These are phyloP conservation scores for Rhododendron williamsianum DNA, from an alignment of 148 eudicot genomes.

Conservation along the genomic window DNA sequence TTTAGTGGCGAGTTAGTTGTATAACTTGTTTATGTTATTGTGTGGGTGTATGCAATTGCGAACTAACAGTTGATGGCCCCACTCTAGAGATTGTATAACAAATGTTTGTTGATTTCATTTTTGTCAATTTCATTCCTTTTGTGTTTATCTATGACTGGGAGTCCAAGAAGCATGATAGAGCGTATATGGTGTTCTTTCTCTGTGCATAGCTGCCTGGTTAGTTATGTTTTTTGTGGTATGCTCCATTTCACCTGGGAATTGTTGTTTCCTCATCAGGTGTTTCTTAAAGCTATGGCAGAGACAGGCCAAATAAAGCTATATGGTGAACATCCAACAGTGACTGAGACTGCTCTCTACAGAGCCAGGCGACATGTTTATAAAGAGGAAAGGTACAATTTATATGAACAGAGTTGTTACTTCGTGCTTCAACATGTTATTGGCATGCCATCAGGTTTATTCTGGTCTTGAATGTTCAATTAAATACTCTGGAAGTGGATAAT, in stretches of 20 bases:
- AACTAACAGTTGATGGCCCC: neutral
- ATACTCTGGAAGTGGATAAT: neutral
- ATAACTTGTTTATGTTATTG: neutral
- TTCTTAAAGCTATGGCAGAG: constrained; percentile 99
- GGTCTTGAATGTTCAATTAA: neutral
- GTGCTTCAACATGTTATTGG: neutral
- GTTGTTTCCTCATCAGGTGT: constrained; percentile 44
- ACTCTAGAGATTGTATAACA: neutral
- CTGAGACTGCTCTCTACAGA: constrained; percentile 86
- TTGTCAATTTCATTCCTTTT: neutral
- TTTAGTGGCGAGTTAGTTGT: neutral
- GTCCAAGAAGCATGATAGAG: neutral
- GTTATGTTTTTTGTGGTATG: neutral
- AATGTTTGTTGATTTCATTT: no score
- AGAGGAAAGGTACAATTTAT: constrained; percentile 69
- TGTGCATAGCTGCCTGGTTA: neutral
- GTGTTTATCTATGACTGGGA: neutral
- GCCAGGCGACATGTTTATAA: constrained; percentile 92
- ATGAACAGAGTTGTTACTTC: neutral
- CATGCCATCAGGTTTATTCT: constrained; percentile 1
- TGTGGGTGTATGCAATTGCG: neutral
- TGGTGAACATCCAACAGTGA: constrained; percentile 84
- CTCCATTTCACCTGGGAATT: neutral
- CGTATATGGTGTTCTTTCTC: neutral
- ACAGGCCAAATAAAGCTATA: constrained; percentile 92